phyloP scores from a whole-genome alignment of 371 early-diverging fungal species.

The Mortierella sp. region DNA sequence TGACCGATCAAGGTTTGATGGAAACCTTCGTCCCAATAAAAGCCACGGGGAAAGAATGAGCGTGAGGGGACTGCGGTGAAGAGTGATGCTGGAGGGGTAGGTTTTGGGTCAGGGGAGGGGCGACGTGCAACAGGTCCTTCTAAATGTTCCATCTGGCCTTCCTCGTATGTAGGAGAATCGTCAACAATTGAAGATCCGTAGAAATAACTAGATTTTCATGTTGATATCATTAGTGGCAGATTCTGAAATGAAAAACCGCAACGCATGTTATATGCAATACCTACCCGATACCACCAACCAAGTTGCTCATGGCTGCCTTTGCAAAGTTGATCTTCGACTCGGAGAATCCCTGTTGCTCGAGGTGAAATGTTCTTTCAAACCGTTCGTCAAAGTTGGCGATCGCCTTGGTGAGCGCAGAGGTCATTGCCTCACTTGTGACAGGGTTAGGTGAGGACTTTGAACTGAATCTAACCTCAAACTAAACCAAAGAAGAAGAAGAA shows the following conservation, averaged over 20 bases:
- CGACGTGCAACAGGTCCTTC: constrained; percentile 57
- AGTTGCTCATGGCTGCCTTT: constrained; percentile 81
- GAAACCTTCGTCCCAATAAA: constrained; percentile 98
- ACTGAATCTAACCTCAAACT: constrained; percentile 73
- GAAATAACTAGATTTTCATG: constrained; percentile 37
- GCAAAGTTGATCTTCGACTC: constrained; percentile 77
- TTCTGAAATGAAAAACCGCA: background rate
- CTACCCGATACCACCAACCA: constrained; percentile 94
- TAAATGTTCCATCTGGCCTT: constrained; percentile 66
- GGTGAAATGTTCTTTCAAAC: constrained; percentile 82
- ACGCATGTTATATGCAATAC: background rate
- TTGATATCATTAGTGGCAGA: background rate
- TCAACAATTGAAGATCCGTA: constrained; percentile 66
- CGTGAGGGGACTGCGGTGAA: constrained; percentile 93
- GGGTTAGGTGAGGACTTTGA: constrained; percentile 58
- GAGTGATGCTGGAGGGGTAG: constrained; percentile 74
- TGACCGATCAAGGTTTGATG: constrained; percentile 87
- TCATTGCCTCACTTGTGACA: constrained; percentile 38
- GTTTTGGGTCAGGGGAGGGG: constrained; percentile 61
- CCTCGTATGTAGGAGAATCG: constrained; percentile 58
- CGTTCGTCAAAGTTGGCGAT: constrained; percentile 71
- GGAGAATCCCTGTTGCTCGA: constrained; percentile 75
- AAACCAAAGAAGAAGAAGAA: background rate
- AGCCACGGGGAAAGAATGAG: constrained; percentile 96
- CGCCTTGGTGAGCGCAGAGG: constrained; percentile 31